Evolutionary conservation across 2,329 filamentous ascomycete species (phyloP).

Genomic region (Xylariaceae sp.): DNA sequence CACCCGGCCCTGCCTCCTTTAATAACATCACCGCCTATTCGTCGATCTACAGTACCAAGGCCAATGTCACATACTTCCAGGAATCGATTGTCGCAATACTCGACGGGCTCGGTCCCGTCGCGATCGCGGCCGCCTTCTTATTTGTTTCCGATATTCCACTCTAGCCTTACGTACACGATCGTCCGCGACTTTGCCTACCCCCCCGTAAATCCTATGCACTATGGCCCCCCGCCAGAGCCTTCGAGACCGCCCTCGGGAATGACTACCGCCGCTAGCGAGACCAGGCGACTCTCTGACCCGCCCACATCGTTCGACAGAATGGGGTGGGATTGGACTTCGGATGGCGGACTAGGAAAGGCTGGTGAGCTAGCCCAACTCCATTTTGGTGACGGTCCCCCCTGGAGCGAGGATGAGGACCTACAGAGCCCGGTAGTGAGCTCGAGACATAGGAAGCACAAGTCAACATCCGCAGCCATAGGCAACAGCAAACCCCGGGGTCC

Average conservation of each 20-base stretch:
- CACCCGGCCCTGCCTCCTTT: slow-evolving; percentile 59
- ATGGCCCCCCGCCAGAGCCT: slow-evolving; percentile 82
- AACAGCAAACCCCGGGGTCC: slow-evolving; percentile 52
- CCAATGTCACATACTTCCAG: slow-evolving; percentile 78
- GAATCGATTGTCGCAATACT: slow-evolving; percentile 84
- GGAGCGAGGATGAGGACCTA: slow-evolving; percentile 93
- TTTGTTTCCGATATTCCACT: slow-evolving; percentile 80
- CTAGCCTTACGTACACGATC: slow-evolving; percentile 82
- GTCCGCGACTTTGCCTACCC: slow-evolving; percentile 97
- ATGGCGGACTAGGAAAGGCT: slow-evolving; percentile 58
- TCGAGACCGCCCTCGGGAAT: slow-evolving; percentile 72
- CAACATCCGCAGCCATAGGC: slow-evolving; percentile 55
- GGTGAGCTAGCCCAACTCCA: slow-evolving; percentile 80
- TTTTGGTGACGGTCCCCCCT: slow-evolving; percentile 87
- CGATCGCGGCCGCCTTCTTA: slow-evolving; percentile 81
- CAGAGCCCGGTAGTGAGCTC: slow-evolving; percentile 88
- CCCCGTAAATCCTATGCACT: slow-evolving; percentile 81
- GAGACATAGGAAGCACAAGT: slow-evolving; percentile 84
- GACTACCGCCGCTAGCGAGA: slow-evolving; percentile 84
- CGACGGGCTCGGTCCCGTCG: slow-evolving; percentile 66
- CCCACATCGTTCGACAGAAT: slow-evolving; percentile 74
- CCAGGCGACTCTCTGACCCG: slow-evolving; percentile 81
- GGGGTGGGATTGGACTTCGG: slow-evolving; percentile 60
- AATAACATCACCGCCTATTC: slow-evolving; percentile 59
- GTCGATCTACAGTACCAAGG: slow-evolving; percentile 63